Base-by-base conservation (phyloP, 179 eudicot species). In the Amaranthus tricolor region DNA sequence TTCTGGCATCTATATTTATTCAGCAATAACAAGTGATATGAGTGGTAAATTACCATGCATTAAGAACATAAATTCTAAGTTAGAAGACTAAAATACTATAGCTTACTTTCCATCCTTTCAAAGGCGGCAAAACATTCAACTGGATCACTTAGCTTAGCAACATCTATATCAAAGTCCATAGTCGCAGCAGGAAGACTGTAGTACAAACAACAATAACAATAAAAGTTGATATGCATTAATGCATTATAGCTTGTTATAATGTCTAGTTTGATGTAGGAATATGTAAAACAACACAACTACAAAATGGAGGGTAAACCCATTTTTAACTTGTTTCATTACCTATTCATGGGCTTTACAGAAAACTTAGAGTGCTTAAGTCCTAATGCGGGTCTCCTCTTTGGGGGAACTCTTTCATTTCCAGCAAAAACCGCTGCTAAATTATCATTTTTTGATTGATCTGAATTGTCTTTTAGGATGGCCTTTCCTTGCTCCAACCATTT, bases 31-130 rank as follows among this genome's bases (percentile, higher is more conserved):
- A 73, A 63, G 51, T 72, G 74, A 15, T 13, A 11, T 62, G 44
- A 63, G 49, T 14, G 9, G 9, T 17, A 56, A 40, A n/a, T 43
- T 72, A 16, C 60, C 11, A 24, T 62, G 19, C 50, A 59, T 54
- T 20, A 3, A 63, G 57, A 12, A 15, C 19, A 14, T 9, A 12
- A 54, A 44, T 3, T 0, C 11, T 44, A 53, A 6, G 3, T 7
- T 40, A 51, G 17, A 65, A 63, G 54, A 49, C 5, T 48, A 55
- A 51, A 66, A 11, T 20, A 68, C 2, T 7, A 43, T 13, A 48
- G 21, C 85, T 84, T 88, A 93, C 98, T 86, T 82, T 91, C 97
- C 60, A 74, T 70, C 82, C 74, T 88, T 69, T 89, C 93, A 68
- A 56, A 58, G 57, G 90, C 91, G 20, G 78, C 79, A 73, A 91